These are phyloP conservation scores for Botrytis byssoidea DNA, from an alignment of 2,329 filamentous ascomycete species.

Conservation along the genomic window DNA sequence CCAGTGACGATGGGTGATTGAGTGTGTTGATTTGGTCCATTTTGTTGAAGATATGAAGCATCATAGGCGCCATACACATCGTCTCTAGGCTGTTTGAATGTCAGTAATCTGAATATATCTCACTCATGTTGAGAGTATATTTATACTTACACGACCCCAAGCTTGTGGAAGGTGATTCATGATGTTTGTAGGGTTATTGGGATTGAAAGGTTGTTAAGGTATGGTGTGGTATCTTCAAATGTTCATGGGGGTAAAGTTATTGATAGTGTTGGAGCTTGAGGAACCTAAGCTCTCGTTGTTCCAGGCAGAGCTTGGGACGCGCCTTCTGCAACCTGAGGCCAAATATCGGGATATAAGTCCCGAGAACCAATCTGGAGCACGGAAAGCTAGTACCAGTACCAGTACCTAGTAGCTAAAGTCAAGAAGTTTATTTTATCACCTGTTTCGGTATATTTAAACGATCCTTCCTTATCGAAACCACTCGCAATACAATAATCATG, in stretches of 20 bases:
- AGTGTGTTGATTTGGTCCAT: conserved; percentile 77
- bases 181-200: conserved; percentile 16
- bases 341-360: conserved; percentile 10
- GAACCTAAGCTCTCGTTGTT: conserved; percentile 20
- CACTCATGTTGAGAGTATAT: conserved; percentile 1
- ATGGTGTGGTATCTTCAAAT: conserved; percentile 13
- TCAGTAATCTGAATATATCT: conserved; percentile 39
- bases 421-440: conserved; percentile 5
- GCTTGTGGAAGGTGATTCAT: conserved; percentile 74
- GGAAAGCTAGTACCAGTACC: neutral
- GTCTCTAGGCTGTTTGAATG: conserved; percentile 73
- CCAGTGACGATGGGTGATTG: conserved; percentile 93
- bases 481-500: conserved; percentile 28
- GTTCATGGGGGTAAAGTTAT: conserved; percentile 18
- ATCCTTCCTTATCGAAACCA: neutral
- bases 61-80: conserved; percentile 96
- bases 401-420: neutral
- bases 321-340: conserved; percentile 16
- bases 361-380: neutral
- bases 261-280: conserved; percentile 21
- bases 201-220: neutral
- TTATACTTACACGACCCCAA: conserved; percentile 65
- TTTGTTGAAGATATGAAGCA: conserved; percentile 73
- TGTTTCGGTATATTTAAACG: neutral
- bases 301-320: conserved; percentile 22